Base-by-base conservation (phyloP, 495 filamentous ascomycete genomes). In the Saxophila tyrrhenica region DNA sequence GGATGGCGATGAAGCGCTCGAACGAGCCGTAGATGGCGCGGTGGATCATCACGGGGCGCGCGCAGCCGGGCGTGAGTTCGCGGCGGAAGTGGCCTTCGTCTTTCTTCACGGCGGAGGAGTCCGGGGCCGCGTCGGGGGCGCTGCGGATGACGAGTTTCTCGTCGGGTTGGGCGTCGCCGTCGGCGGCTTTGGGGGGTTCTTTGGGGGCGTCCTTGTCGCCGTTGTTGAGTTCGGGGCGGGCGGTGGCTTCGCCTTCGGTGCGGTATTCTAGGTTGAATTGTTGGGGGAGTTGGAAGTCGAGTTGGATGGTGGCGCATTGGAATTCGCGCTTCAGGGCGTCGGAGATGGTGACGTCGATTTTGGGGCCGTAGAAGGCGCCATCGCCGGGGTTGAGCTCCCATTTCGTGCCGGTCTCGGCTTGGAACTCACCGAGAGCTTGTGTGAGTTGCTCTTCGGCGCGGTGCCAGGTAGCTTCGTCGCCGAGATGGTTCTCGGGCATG, bases 261-360 rank as follows among this genome's bases (percentile, higher is more conserved):
- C 86, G 81, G 62, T 89, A 95, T 69, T 94, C 79, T 48, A 95
- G 73, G 62, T 84, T 80, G 68, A 94, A 94, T 63, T 79, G 84
- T 61, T 87, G 73, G 0, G 91, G 89, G 5, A 91, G 85, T 65
- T 94, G 87, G 70, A 97, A 97, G 63, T 98, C 92, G 24, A 98
- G 80, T 67, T 98, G 92, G 59, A 98, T 97, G 10, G 94, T 97
- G 50, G 92, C 92, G 63, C 92, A 97, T 70, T 96, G 86, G 71
- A 80, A 84, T 29, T 87, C 85, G 61, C 85, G 76, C 70, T 76
- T 74, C 61, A 94, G 74, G 23, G 83, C 82, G 66, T 95, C 89
- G 2, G 78, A 78, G 61, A 95, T 90, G 39, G 81, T 89, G 61
- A 98, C 88, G 54, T 97, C 94, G 54, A 97, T 94, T 76, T 89